These are phyloP conservation scores for Podaxis sp. DNA, from an alignment of 768 basidiomycete species.

Conservation along the genomic window DNA sequence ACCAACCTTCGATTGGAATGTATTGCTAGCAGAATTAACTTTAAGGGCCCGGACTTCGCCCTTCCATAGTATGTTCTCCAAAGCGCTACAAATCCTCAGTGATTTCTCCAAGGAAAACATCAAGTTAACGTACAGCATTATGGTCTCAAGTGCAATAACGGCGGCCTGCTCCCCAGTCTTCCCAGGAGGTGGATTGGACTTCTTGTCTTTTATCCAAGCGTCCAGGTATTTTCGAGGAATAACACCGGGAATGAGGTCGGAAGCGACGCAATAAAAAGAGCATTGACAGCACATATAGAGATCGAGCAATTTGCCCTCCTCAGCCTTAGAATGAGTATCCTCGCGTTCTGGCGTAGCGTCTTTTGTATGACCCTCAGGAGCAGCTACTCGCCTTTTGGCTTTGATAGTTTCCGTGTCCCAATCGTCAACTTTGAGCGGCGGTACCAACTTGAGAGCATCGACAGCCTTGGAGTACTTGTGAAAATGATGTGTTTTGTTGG, in stretches of 20 bases:
- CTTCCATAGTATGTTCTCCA: constrained; percentile 77
- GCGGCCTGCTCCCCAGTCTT: constrained; percentile 55
- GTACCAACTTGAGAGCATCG: constrained; percentile 64
- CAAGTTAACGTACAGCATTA: constrained; percentile 52
- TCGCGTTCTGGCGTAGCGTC: constrained; percentile 32
- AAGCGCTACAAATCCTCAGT: constrained; percentile 43
- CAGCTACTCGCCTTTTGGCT: constrained; percentile 45
- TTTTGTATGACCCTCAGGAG: constrained; percentile 43
- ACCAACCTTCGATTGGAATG: constrained; percentile 64
- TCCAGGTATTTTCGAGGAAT: constrained; percentile 62
- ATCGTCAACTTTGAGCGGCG: constrained; percentile 54
- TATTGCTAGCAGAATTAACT: constrained; percentile 37
- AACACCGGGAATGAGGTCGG: constrained; percentile 70
- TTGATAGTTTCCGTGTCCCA: constrained; percentile 58
- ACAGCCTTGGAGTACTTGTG: constrained; percentile 72
- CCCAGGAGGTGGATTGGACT: constrained; percentile 52
- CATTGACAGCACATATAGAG: constrained; percentile 87
- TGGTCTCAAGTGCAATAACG: constrained; percentile 60
- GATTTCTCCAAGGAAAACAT: constrained; percentile 4
- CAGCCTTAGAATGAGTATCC: constrained; percentile 29
- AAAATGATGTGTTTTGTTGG: constrained; percentile 78
- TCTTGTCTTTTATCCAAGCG: constrained; percentile 62
- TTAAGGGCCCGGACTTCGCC: constrained; percentile 60
- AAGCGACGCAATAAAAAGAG: constrained; percentile 68
- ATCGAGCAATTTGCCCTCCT: constrained; percentile 61